These are phyloP conservation scores for Aureobasidium subglaciale DNA, from an alignment of 2,329 filamentous ascomycete species.

Conservation along the genomic window DNA sequence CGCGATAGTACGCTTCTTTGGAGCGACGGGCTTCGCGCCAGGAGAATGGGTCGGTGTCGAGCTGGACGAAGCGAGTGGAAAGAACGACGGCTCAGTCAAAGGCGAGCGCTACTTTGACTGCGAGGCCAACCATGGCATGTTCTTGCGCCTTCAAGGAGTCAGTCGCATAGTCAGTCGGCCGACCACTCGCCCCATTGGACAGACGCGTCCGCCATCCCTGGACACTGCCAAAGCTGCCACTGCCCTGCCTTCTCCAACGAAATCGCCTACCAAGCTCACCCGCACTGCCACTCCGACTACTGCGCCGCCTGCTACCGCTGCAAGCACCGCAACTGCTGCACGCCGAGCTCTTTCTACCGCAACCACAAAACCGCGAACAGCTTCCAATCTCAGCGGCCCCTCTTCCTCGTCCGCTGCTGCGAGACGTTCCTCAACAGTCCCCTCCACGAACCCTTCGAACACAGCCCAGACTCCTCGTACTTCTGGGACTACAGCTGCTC, in stretches of 20 bases:
- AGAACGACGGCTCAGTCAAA: slow-evolving; percentile 89
- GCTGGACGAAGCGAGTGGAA: slow-evolving; percentile 72
- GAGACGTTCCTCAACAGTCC: slow-evolving; percentile 26
- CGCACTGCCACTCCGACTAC: slow-evolving; percentile 53
- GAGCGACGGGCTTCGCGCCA: slow-evolving; percentile 68
- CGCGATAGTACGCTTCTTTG: slow-evolving; percentile 74
- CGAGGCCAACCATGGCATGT: slow-evolving; percentile 65
- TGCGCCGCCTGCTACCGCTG: slow-evolving; percentile 16
- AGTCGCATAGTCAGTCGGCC: slow-evolving; percentile 37
- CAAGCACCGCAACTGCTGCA: slow-evolving; percentile 35
- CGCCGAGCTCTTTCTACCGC: slow-evolving; percentile 32
- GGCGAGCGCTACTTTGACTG: slow-evolving; percentile 87
- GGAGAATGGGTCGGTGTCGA: slow-evolving; percentile 90
- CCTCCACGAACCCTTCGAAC: slow-evolving; percentile 26
- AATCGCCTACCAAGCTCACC: slow-evolving; percentile 72
- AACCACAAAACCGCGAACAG: slow-evolving; percentile 43
- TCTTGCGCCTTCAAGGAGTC: slow-evolving; percentile 68
- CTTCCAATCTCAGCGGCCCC: slow-evolving; percentile 33
- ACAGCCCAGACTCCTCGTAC: slow-evolving; percentile 49
- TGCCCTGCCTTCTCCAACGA: slow-evolving; percentile 47
- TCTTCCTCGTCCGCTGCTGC: slow-evolving; percentile 38
- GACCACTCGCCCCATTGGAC: neutral
- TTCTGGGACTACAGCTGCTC: slow-evolving; percentile 14
- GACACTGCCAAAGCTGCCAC: neutral
- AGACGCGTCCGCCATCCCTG: neutral